phyloP scores from a whole-genome alignment of 257 asterid species.

The Anisodus acutangulus region DNA sequence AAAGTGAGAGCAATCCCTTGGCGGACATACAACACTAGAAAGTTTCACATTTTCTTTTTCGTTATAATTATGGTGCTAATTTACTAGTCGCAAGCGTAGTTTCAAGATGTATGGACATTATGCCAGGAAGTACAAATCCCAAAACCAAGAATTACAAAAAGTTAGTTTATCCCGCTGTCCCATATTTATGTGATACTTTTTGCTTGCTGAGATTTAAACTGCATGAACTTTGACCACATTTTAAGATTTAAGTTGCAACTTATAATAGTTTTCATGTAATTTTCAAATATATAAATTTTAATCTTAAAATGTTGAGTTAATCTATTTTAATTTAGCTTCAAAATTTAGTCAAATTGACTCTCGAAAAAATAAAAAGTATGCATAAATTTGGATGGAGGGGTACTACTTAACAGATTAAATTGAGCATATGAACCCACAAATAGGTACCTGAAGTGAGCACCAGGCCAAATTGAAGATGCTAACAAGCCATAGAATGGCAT shows the following conservation, averaged over 20 bases:
- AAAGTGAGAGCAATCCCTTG: neutral
- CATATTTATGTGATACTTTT: too few species aligned
- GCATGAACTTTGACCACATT: too few species aligned
- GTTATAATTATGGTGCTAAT: neutral
- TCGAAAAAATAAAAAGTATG: too few species aligned
- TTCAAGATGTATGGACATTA: neutral
- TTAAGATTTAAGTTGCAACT: too few species aligned
- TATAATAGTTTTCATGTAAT: too few species aligned
- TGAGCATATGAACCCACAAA: neutral
- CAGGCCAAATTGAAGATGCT: conserved; percentile 49
- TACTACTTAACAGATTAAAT: neutral
- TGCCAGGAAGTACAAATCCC: neutral
- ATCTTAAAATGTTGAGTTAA: too few species aligned
- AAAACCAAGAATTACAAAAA: neutral
- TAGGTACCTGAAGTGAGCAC: conserved; percentile 50
- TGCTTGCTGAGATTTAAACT: too few species aligned
- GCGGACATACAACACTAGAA: neutral
- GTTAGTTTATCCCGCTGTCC: too few species aligned
- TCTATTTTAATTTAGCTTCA: too few species aligned
- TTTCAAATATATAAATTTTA: too few species aligned
- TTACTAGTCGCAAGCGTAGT: neutral
- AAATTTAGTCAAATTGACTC: too few species aligned
- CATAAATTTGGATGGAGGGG: too few species aligned
- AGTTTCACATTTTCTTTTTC: neutral
- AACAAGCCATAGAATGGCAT: conserved; percentile 50